phyloP scores from a whole-genome alignment of 2,329 filamentous ascomycete species.

The Cytospora paraplurivora region DNA sequence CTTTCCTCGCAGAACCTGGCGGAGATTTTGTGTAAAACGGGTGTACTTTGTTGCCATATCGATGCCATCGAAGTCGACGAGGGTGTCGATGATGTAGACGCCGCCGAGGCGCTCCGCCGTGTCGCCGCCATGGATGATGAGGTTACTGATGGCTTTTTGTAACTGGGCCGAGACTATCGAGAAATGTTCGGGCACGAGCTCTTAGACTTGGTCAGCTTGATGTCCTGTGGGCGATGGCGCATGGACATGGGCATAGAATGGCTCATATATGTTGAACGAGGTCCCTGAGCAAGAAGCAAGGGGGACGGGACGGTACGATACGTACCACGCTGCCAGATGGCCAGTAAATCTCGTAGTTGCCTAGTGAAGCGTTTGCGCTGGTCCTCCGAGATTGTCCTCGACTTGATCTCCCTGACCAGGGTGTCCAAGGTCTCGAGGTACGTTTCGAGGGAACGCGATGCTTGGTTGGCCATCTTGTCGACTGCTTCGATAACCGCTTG shows the following conservation, averaged over 20 bases:
- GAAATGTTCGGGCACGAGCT: constrained; percentile 81
- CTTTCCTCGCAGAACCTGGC: constrained; percentile 84
- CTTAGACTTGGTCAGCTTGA: constrained; percentile 44
- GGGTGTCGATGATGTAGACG: constrained; percentile 84
- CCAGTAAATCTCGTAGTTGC: constrained; percentile 58
- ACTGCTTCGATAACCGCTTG: constrained; percentile 22
- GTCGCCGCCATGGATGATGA: constrained; percentile 85
- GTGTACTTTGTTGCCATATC: constrained; percentile 93
- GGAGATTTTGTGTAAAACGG: constrained; percentile 87
- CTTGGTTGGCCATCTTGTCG: constrained; percentile 39
- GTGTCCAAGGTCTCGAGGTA: constrained; percentile 58
- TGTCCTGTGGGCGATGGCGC: constrained; percentile 14
- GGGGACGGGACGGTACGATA: background rate
- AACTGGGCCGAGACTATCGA: constrained; percentile 57
- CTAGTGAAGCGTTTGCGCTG: constrained; percentile 56
- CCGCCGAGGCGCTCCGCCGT: constrained; percentile 88
- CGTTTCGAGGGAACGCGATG: constrained; percentile 50
- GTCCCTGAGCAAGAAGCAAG: background rate
- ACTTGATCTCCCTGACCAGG: constrained; percentile 57
- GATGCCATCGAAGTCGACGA: constrained; percentile 95
- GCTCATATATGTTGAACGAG: background rate
- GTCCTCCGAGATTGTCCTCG: constrained; percentile 50
- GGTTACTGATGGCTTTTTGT: constrained; percentile 58
- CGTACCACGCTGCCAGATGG: constrained; percentile 57
- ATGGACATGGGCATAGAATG: background rate